phyloP scores from a whole-genome alignment of 768 basidiomycete genomes.

The Boletus patriciae region DNA sequence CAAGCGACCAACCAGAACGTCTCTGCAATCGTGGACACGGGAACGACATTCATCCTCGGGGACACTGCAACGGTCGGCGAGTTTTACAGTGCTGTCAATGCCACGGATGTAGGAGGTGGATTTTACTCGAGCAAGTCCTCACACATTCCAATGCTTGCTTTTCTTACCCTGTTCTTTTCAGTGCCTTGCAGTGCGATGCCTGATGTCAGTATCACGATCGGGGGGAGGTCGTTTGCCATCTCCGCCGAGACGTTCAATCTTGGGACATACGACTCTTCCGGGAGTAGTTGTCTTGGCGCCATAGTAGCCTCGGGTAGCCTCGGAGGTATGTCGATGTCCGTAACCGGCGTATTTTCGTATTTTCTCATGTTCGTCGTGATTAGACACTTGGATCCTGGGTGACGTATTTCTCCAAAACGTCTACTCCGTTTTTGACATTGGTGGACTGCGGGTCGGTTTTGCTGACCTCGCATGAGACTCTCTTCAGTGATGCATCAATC shows the following conservation, averaged over 20 bases:
- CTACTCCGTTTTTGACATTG: conserved; percentile 46
- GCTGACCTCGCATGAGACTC: conserved; percentile 30
- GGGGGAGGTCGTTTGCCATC: conserved; percentile 33
- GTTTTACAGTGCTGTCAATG: conserved; percentile 34
- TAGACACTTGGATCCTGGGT: conserved; percentile 38
- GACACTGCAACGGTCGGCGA: conserved; percentile 36
- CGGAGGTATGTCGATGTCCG: conserved; percentile 17
- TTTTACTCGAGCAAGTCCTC: conserved; percentile 35
- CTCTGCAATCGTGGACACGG: conserved; percentile 50
- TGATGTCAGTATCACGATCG: conserved; percentile 35
- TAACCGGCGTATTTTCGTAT: not conserved
- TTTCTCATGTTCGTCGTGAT: not conserved
- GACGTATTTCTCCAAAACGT: conserved; percentile 46
- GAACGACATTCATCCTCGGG: conserved; percentile 44
- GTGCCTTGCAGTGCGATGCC: conserved; percentile 30
- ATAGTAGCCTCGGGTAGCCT: conserved; percentile 15
- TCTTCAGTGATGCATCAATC: not conserved
- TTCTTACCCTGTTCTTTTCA: conserved; percentile 4
- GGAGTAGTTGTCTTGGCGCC: conserved; percentile 20
- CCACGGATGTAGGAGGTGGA: conserved; percentile 32
- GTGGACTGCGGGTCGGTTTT: conserved; percentile 42
- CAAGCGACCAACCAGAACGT: conserved; percentile 1
- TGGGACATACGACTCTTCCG: conserved; percentile 24
- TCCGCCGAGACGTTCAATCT: conserved; percentile 37
- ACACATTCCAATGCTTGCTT: not conserved